phyloP scores from a whole-genome alignment of 345 rosid genomes.

The Moricandia moricandioides region DNA sequence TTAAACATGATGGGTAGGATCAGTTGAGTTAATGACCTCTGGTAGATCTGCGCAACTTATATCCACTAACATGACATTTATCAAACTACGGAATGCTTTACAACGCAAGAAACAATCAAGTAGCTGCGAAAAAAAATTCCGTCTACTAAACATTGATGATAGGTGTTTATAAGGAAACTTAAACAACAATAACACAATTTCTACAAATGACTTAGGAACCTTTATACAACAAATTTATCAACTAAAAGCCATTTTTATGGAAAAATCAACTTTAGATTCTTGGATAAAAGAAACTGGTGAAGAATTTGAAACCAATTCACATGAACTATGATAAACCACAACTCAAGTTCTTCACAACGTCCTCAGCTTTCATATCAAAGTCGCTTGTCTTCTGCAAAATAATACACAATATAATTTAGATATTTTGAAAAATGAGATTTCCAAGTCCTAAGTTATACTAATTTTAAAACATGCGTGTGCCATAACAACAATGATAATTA shows the following conservation, averaged over 20 bases:
- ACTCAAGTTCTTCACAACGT: conserved; percentile 57
- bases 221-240: not conserved
- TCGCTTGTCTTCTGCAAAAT: conserved; percentile 58
- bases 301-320: conserved; percentile 26
- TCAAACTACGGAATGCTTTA: not conserved
- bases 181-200: not conserved
- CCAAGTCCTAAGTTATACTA: not conserved
- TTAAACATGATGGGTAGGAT: too few species aligned
- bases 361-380: conserved; percentile 51
- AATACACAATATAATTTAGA: not conserved
- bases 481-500: not conserved
- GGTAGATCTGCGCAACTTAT: not conserved
- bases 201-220: not conserved
- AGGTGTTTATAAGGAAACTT: not conserved
- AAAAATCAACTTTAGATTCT: not conserved
- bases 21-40: too few species aligned
- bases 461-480: not conserved
- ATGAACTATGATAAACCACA: conserved; percentile 43
- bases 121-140: conserved; percentile 7
- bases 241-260: conserved; percentile 20
- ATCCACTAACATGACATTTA: not conserved
- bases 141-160: not conserved
- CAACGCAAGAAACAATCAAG: conserved; percentile 8
- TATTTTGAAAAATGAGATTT: not conserved
- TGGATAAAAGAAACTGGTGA: not conserved